Base-by-base conservation (phyloP, 2,329 filamentous ascomycete genomes). In the Xylariales sp. region DNA sequence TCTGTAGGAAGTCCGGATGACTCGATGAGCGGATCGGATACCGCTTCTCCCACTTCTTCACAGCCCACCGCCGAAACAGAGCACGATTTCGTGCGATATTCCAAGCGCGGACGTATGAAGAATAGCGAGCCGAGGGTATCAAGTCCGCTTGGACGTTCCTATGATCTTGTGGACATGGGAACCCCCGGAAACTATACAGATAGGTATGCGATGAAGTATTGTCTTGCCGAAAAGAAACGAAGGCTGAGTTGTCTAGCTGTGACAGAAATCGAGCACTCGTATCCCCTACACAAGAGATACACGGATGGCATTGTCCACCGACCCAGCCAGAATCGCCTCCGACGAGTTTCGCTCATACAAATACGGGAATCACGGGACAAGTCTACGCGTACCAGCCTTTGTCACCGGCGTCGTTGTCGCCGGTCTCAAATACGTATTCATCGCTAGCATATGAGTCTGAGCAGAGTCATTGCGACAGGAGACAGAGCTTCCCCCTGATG, bases 1-100 rank as follows among this genome's bases (percentile, higher is more conserved):
- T 69, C 60, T 23, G 28, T 32, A 8, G 58, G 63, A 28, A 69
- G 63, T 48, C 57, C 62, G 23, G 67, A 41, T n/a, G 61, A 55
- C 7, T 72, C 67, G 46, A 55, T 41, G 9, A 72, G 68, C 59
- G 64, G 55, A n/a, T 71, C 71, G 23, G 71, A 71, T n/a, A 36
- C 64, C 5, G 62, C 62, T 12, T 74, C 72, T 18, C 68, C 72
- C 43, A 66, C 49, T 14, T 28, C 64, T 23, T 57, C 64, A 23
- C 69, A 57, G 23, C 18, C 28, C 7, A 53, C 16, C 50, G 39
- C 53, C 14, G 46, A 61, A 14, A 28, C 54, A 50, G 34, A 10
- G 30, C 53, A 39, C 18, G 52, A 54, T 23, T n/a, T 58, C 56
- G 32, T 53, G 49, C 55, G n/a, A 10, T 63, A 68, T 39, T 28